Evolutionary conservation across 257 asterid genomes (phyloP).

Genomic region (Solanum appendiculatum): DNA sequence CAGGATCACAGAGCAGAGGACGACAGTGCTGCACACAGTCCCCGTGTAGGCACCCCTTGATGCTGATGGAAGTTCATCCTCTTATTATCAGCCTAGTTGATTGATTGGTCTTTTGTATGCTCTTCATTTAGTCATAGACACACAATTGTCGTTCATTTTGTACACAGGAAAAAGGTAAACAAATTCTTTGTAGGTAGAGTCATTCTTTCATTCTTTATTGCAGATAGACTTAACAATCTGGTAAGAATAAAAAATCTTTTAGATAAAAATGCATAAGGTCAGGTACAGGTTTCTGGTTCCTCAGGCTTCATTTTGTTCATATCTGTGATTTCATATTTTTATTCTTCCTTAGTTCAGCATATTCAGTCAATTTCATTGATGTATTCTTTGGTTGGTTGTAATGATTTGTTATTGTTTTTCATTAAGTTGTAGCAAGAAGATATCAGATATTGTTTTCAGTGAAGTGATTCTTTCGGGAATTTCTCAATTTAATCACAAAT

Average conservation of each 20-base stretch:
- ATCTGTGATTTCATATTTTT: background rate
- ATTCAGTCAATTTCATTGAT: background rate
- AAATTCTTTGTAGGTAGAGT: conserved; percentile 40
- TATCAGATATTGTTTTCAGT: background rate
- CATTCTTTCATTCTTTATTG: conserved; percentile 61
- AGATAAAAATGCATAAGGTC: background rate
- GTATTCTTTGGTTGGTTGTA: background rate
- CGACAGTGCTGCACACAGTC: conserved; percentile 29
- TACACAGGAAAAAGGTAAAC: conserved; percentile 9
- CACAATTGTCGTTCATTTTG: background rate
- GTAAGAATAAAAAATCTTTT: too few species aligned
- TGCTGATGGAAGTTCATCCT: conserved; percentile 39
- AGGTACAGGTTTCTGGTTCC: background rate
- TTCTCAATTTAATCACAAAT: background rate
- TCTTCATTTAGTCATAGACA: background rate
- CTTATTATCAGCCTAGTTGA: conserved; percentile 1
- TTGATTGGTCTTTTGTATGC: background rate
- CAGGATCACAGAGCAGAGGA: conserved; percentile 30
- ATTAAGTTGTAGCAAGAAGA: background rate
- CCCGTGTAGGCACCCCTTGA: conserved; percentile 47
- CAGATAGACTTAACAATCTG: conserved; percentile 26
- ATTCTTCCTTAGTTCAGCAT: background rate
- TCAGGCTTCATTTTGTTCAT: background rate
- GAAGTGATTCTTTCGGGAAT: background rate
- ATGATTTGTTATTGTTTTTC: background rate